Evolutionary conservation across 495 filamentous ascomycete species (phyloP).

Genomic region (Penicillium steckii): DNA sequence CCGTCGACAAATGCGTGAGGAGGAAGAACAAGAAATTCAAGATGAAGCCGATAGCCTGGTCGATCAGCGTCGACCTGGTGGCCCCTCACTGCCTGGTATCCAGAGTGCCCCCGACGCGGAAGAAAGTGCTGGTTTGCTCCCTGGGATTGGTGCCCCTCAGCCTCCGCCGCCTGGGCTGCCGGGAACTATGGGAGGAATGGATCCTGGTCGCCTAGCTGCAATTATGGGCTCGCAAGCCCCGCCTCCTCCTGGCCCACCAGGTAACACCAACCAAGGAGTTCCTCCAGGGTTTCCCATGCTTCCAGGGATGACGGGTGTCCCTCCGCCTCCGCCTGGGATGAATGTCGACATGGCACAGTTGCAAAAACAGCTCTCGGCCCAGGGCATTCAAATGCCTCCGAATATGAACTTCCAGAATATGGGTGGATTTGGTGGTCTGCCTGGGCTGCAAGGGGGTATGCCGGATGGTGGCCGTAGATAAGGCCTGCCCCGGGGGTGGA

Average conservation of each 20-base stretch:
- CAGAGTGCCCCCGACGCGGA: conserved; percentile 38
- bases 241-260: conserved; percentile 10
- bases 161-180: conserved; percentile 50
- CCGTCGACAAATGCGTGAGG: conserved; percentile 77
- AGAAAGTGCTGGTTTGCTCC: conserved; percentile 40
- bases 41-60: conserved; percentile 92
- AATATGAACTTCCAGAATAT: conserved; percentile 46
- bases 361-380: conserved; percentile 47
- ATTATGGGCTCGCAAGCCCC: conserved; percentile 42
- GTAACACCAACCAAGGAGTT: conserved; percentile 12
- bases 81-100: conserved; percentile 51
- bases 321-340: conserved; percentile 47
- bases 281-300: conserved; percentile 43
- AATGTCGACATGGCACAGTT: conserved; percentile 70
- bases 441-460: conserved; percentile 42
- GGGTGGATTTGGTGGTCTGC: conserved; percentile 39
- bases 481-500: not conserved
- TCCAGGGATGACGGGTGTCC: conserved; percentile 43
- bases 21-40: conserved; percentile 88
- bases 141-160: conserved; percentile 48
- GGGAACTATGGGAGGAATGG: conserved; percentile 53
- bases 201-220: conserved; percentile 47
- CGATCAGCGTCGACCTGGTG: conserved; percentile 75
- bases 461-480: conserved; percentile 39
- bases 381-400: conserved; percentile 38